Evolutionary conservation across 441 rosid genomes (phyloP).

Genomic region (Gossypium davidsonii): DNA sequence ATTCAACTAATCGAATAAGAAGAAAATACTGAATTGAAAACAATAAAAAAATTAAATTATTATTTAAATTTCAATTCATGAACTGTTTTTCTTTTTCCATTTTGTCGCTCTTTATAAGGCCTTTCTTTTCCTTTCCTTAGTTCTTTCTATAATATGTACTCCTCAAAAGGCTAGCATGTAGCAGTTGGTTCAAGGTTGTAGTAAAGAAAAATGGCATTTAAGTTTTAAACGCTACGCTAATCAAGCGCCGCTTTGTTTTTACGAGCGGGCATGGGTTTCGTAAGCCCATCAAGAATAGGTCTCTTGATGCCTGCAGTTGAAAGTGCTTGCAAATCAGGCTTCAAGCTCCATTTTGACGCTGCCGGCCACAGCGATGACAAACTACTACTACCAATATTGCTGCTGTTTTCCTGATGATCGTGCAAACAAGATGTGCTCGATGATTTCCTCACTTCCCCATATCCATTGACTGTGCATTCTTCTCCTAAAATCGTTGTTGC

Average conservation of each 20-base stretch:
- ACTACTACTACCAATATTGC: constrained; percentile 22
- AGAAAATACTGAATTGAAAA: background rate
- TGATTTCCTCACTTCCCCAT: constrained; percentile 47
- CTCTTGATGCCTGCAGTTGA: constrained; percentile 50
- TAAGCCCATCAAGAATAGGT: constrained; percentile 62
- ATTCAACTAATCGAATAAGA: background rate
- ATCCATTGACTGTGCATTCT: constrained; percentile 24
- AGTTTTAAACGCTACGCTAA: constrained; percentile 12
- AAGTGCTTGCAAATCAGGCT: constrained; percentile 49
- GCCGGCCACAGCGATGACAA: constrained; percentile 38
- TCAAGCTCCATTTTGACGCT: constrained; percentile 40
- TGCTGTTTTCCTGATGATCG: constrained; percentile 25
- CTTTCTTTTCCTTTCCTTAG: background rate
- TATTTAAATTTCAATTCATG: background rate
- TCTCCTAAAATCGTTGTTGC: constrained; percentile 30
- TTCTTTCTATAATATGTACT: constrained; percentile 3
- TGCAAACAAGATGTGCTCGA: constrained; percentile 59
- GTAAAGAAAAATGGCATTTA: background rate
- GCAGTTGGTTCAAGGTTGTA: background rate
- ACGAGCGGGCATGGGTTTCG: constrained; percentile 49
- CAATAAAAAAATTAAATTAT: background rate
- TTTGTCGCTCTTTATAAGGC: background rate
- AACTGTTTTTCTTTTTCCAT: background rate
- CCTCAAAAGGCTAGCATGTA: background rate
- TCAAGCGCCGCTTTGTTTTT: constrained; percentile 53